These are phyloP conservation scores for Pseudonitzschia multistriata DNA, from an alignment of 108 stramenopile species.

Conservation along the genomic window DNA sequence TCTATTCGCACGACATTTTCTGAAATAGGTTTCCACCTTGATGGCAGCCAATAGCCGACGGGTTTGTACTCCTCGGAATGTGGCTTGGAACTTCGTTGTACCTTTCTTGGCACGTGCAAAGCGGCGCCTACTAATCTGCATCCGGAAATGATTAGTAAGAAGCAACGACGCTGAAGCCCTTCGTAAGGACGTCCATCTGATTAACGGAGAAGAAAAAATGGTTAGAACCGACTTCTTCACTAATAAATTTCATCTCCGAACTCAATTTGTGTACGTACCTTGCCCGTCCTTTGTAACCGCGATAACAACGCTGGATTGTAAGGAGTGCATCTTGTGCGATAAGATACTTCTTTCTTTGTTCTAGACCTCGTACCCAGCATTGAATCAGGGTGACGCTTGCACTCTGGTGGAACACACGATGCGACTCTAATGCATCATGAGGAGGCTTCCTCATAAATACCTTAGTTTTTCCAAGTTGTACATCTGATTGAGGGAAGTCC, in stretches of 20 bases:
- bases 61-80: constrained; percentile 61
- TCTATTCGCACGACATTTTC: constrained; percentile 38
- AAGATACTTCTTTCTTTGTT: constrained; percentile 58
- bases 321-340: constrained; percentile 58
- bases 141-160: constrained; percentile 81
- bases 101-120: constrained; percentile 55
- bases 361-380: constrained; percentile 78
- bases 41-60: constrained; percentile 60
- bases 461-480: constrained; percentile 89
- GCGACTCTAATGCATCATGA: constrained; percentile 87
- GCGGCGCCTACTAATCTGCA: constrained; percentile 58
- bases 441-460: constrained; percentile 94
- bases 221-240: neutral
- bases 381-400: constrained; percentile 79
- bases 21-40: constrained; percentile 61
- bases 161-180: constrained; percentile 71
- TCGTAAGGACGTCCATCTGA: constrained; percentile 78
- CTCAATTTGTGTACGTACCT: constrained; percentile 37
- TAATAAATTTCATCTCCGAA: neutral
- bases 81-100: constrained; percentile 66
- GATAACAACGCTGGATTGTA: constrained; percentile 73
- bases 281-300: constrained; percentile 81
- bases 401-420: constrained; percentile 76
- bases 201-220: constrained; percentile 5
- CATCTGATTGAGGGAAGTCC: constrained; percentile 75